These are phyloP conservation scores for Mucor mucedo DNA, from an alignment of 371 early-diverging fungal genomes.

Conservation along the genomic window DNA sequence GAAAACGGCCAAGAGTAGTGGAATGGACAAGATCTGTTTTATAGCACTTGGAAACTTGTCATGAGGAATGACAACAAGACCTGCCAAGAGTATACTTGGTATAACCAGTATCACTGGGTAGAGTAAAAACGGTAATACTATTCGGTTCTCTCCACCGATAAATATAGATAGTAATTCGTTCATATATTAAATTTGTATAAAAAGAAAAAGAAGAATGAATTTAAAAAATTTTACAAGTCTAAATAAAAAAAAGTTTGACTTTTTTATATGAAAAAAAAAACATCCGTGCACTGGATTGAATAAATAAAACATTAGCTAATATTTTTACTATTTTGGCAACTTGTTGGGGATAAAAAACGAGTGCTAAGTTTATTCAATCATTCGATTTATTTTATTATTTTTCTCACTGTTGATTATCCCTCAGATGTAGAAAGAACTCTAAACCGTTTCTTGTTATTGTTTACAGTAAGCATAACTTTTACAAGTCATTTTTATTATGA, in stretches of 20 bases:
- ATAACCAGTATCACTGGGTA: slow-evolving; percentile 8
- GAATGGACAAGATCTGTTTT: slow-evolving; percentile 43
- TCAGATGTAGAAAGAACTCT: no score
- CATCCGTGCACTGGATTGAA: slow-evolving; percentile 8
- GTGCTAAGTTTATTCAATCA: background rate
- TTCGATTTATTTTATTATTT: background rate
- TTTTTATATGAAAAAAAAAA: slow-evolving; percentile 4
- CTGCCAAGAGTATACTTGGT: slow-evolving; percentile 23
- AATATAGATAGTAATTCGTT: slow-evolving; percentile 6
- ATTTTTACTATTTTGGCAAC: background rate
- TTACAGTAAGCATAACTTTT: no score
- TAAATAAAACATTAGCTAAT: slow-evolving; percentile 5
- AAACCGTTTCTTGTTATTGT: no score
- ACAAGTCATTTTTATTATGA: no score
- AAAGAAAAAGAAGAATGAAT: background rate
- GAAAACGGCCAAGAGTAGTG: slow-evolving; percentile 31
- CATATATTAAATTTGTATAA: background rate
- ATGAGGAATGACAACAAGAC: slow-evolving; percentile 25
- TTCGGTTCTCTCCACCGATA: slow-evolving; percentile 17
- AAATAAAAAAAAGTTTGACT: no score
- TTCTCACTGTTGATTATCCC: background rate
- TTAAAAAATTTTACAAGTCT: background rate
- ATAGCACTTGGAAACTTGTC: slow-evolving; percentile 18
- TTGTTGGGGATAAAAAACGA: background rate
- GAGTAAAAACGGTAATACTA: slow-evolving; percentile 6